These are phyloP conservation scores for Eutrema salsugineum DNA, from an alignment of 441 rosid genomes.

Conservation along the genomic window DNA sequence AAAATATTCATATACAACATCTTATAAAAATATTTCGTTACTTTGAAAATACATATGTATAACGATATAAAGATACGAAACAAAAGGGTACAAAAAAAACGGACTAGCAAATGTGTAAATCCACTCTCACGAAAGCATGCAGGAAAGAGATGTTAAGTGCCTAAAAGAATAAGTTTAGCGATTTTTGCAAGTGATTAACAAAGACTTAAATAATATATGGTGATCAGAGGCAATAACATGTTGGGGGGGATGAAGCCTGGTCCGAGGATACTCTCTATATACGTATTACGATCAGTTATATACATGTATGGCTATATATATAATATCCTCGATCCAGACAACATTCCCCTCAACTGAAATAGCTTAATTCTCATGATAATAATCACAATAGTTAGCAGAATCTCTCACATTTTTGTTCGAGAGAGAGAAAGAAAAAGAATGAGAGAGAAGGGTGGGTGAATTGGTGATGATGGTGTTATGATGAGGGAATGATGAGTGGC, in stretches of 20 bases:
- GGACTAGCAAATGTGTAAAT: not conserved
- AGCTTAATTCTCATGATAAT: constrained; percentile 14
- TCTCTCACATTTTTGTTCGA: not conserved
- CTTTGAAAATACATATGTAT: too few species aligned
- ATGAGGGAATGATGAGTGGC: constrained; percentile 40
- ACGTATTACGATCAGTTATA: not conserved
- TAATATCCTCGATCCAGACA: constrained; percentile 40
- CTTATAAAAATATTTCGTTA: too few species aligned
- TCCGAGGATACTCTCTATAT: constrained; percentile 30
- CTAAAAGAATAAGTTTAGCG: too few species aligned
- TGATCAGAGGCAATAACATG: constrained; percentile 26
- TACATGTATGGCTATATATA: not conserved
- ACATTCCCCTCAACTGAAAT: constrained; percentile 39
- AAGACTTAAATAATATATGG: not conserved
- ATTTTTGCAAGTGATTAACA: not conserved
- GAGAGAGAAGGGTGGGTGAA: not conserved
- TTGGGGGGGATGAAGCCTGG: constrained; percentile 45
- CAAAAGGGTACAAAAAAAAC: not conserved
- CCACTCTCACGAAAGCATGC: constrained; percentile 9
- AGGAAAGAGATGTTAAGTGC: not conserved
- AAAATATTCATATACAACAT: too few species aligned
- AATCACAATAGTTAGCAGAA: not conserved
- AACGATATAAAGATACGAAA: not conserved
- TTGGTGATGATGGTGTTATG: constrained; percentile 38
- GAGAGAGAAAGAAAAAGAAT: not conserved